Conservation (phyloP, 2,329 filamentous ascomycete genomes). For the Trichoderma sp. region DNA sequence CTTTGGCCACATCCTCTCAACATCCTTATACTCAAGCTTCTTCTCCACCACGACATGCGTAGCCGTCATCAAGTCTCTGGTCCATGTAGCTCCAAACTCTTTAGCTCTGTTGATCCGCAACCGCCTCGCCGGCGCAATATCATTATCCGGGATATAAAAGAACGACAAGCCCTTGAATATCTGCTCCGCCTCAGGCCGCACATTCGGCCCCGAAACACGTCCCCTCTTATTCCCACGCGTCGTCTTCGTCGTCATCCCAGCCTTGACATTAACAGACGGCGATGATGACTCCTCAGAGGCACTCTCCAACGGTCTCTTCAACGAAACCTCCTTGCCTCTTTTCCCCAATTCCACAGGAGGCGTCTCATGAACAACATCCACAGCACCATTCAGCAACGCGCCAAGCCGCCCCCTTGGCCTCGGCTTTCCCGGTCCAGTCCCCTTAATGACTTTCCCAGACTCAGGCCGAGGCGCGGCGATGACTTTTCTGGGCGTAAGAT, state of each 20-base stretch:
- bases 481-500: slow-evolving; percentile 22
- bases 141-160: slow-evolving; percentile 79
- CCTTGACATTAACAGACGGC: slow-evolving; percentile 4
- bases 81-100: slow-evolving; percentile 73
- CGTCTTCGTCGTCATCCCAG: slow-evolving; percentile 22
- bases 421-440: slow-evolving; percentile 18
- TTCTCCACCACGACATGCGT: slow-evolving; percentile 82
- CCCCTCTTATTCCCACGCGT: slow-evolving; percentile 37
- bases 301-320: not conserved
- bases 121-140: slow-evolving; percentile 63
- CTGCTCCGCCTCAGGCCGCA: slow-evolving; percentile 50
- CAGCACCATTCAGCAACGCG: slow-evolving; percentile 20
- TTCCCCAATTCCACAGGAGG: not conserved
- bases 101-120: slow-evolving; percentile 71
- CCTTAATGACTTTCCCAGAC: slow-evolving; percentile 27
- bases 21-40: slow-evolving; percentile 58
- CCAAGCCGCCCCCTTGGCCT: slow-evolving; percentile 24
- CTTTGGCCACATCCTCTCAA: slow-evolving; percentile 48
- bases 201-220: slow-evolving; percentile 42
- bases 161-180: slow-evolving; percentile 62
- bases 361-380: slow-evolving; percentile 18
- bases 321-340: not conserved
- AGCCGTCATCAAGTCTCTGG: slow-evolving; percentile 54
- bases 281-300: not conserved
- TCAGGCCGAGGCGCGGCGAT: slow-evolving; percentile 18